Conservation (phyloP, 2,329 filamentous ascomycete genomes). For the Aspergillus aculeatinus region DNA sequence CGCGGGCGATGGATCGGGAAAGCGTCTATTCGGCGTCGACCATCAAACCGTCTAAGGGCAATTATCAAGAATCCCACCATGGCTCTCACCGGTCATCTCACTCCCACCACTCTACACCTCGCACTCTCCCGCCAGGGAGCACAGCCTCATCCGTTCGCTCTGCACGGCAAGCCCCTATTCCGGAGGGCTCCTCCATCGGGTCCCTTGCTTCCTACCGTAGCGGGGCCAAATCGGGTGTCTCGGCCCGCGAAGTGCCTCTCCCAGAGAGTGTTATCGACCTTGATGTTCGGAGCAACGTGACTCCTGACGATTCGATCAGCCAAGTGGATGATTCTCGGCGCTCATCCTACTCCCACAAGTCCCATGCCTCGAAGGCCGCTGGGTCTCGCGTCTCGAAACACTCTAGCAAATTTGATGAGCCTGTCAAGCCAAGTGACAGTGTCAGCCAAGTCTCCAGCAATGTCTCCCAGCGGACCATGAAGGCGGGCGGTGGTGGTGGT, state of each 20-base stretch:
- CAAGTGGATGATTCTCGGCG: constrained; percentile 53
- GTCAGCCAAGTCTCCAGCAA: constrained; percentile 41
- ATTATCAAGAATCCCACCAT: constrained; percentile 26
- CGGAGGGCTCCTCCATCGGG: constrained; percentile 29
- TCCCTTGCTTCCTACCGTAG: constrained; percentile 28
- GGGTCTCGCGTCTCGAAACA: constrained; percentile 28
- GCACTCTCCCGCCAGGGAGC: constrained; percentile 24
- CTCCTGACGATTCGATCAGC: constrained; percentile 75
- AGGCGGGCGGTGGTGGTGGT: constrained; percentile 24
- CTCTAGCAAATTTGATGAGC: constrained; percentile 40
- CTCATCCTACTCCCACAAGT: constrained; percentile 28
- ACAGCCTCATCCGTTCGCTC: constrained; percentile 34
- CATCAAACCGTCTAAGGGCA: constrained; percentile 33
- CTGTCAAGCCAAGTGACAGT: constrained; percentile 39
- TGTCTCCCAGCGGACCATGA: constrained; percentile 32
- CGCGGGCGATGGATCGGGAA: constrained; percentile 28
- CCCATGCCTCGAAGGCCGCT: constrained; percentile 28
- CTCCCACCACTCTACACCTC: constrained; percentile 24
- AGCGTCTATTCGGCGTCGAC: constrained; percentile 40
- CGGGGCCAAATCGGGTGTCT: constrained; percentile 21
- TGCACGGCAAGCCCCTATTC: constrained; percentile 39
- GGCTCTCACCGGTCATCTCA: constrained; percentile 22
- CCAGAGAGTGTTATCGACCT: constrained; percentile 34
- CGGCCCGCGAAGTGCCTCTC: constrained; percentile 31
- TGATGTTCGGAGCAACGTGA: constrained; percentile 59